phyloP scores from a whole-genome alignment of 2,329 filamentous ascomycete genomes.

The Neonectria sp. region DNA sequence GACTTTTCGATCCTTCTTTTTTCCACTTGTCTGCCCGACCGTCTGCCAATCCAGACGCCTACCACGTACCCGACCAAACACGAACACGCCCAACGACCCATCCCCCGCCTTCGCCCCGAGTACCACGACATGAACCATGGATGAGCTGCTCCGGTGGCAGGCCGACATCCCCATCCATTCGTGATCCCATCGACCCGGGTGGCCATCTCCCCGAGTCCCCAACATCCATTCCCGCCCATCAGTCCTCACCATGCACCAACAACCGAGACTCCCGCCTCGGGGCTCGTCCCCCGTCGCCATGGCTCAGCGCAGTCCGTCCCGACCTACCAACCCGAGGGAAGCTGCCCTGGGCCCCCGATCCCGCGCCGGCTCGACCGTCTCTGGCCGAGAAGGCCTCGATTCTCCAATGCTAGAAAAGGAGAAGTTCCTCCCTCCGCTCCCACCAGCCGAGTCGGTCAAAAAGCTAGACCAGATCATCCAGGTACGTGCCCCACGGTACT shows the following conservation, averaged over 20 bases:
- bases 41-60: conserved; percentile 26
- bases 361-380: conserved; percentile 61
- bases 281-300: conserved; percentile 81
- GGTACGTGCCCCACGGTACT: conserved; percentile 62
- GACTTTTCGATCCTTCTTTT: conserved; percentile 29
- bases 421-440: conserved; percentile 60
- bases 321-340: conserved; percentile 84
- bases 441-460: conserved; percentile 77
- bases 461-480: conserved; percentile 96
- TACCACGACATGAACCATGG: conserved; percentile 51
- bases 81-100: conserved; percentile 26
- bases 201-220: conserved; percentile 23
- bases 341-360: conserved; percentile 57
- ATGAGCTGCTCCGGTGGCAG: conserved; percentile 53
- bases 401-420: conserved; percentile 66
- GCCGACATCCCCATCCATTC: conserved; percentile 50
- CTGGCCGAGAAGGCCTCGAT: conserved; percentile 57
- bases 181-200: conserved; percentile 42
- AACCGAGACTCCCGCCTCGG: conserved; percentile 82
- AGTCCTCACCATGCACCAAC: conserved; percentile 84
- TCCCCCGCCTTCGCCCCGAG: conserved; percentile 24
- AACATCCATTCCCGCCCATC: conserved; percentile 10
- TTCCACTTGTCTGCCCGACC: conserved; percentile 40
- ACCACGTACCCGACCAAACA: conserved; percentile 15
- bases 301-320: conserved; percentile 78